Evolutionary conservation across 2,329 filamentous ascomycete species (phyloP), one percentile per base, ranked within the genome.

Genomic region (Fonsecaea pugnacius): DNA sequence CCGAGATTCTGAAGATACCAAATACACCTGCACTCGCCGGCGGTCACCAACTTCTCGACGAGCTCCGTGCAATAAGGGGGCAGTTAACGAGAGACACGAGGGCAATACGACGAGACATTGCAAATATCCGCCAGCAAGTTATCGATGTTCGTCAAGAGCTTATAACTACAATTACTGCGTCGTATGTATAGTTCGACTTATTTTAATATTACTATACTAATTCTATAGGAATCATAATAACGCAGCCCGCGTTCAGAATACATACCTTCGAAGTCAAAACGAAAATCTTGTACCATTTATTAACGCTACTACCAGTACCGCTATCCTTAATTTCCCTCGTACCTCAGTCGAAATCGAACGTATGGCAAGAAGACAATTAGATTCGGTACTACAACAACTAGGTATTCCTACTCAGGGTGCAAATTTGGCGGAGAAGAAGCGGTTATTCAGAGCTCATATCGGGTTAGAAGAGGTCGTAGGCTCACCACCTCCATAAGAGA

Each of bases 171-270:
- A 53, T 60, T 21, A 60, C 52, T 65, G 58, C 58, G 21, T 65
- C 62, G 58, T 65, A 65, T 52, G 62, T 65, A 61, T 32, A 56
- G 38, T 58, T 57, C 36, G 32, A 61, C 58, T 16, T 60, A 57
- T 65, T 58, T 65, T 52, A 57, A 61, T 57, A 62, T 62, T 59
- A 58, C 58, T 62, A 58, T 65, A 36, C 63, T 64, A 64, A 65
- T 65, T 61, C 63, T 65, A 62, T 57, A 62, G 58, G 14, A 62
- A 65, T 46, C 58, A 65, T 40, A 65, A 62, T 58, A 65, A 65
- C 27, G 52, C 63, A 62, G 63, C 62, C 53, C 58, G 58, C 14
- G 58, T 64, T 58, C 62, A 64, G 62, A 64, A 64, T 50, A 64
- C 62, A 54, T 64, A 64, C 51, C 55, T 64, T 33, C n/a, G 18